Evolutionary conservation across 2,329 filamentous ascomycete genomes (phyloP), one percentile per base, ranked within the genome.

Genomic region (Tolypocladium ovalisporum): DNA sequence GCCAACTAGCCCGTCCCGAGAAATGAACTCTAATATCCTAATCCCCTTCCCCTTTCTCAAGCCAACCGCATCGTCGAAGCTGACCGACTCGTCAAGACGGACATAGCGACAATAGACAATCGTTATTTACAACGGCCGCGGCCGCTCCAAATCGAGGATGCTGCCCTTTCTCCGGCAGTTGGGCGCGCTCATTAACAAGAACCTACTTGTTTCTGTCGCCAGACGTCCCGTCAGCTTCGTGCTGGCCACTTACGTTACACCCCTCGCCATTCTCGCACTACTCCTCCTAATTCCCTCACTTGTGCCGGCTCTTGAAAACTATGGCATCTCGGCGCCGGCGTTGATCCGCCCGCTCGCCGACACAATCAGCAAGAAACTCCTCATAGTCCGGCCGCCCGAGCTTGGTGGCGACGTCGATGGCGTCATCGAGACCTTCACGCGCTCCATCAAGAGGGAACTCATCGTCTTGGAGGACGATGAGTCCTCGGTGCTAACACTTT

Each of bases 231-330:
- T 65, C 13, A 59, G 64, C 36, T 66, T 64, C 52, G 42, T 66
- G 42, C 27, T 70, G n/a, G 63, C 60, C 35, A 60, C 61, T 29
- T 66, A 65, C 29, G 61, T 62, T 34, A 56, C 66, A 1, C 69
- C 70, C 1, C 62, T 71, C 34, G 57, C 64, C n/a, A 60, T 70
- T 47, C 65, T 70, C 40, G 62, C 63, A 52, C 52, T 70, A 15
- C 62, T 68, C n/a, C 60, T 64, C 3, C 64, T 62, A 36, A 67
- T 70, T 42, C 64, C 64, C 1, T 62, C 63, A n/a, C 68, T 68
- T 37, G 47, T 61, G 19, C 52, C 59, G 8, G 52, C 57, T 1
- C 44, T 56, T 3, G 58, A 60, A 39, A 52, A 37, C 1, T 63
- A 58, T 54, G 63, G 64, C 24, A 35, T 64, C 17, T 62, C 58